Base-by-base conservation (phyloP, 371 early-diverging fungal species). In the Choanephora cucurbitarum region DNA sequence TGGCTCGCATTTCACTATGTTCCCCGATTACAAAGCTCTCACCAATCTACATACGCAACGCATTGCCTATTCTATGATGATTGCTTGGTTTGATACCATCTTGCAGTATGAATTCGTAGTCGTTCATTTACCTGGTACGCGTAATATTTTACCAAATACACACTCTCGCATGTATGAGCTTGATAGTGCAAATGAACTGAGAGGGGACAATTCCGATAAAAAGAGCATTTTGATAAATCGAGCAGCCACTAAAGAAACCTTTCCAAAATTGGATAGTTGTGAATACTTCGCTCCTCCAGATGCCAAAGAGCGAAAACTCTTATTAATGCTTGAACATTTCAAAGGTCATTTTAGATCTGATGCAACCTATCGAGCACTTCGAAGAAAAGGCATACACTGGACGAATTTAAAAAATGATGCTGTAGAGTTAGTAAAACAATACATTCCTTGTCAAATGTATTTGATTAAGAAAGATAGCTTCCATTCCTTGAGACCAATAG, bases 1-100 rank as follows among this genome's bases (percentile, higher is more conserved):
- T 32, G 19, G 19, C 28, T 28, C 28, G 28, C 28, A 28, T 28
- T 28, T 28, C 28, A 28, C 28, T 28, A 28, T 28, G 28, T 28
- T 28, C 28, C 3, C 44, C 44, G 43, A 28, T 7, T 7, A 28
- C 28, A 28, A 28, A 28, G 28, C 28, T 28, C 28, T 63, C 1
- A 42, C 45, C 0, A 59, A 44, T 37, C 31, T 60, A 0, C 49
- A 56, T 22, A 44, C 57, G 4, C 57, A 68, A 43, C 52, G 52
- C 6, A 34, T 52, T 3, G 14, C 49, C 5, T 32, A 44, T 28
- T 5, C 62, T 22, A 59, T 58, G 62, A 18, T 57, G 5, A 42
- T 57, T 0, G 32, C 37, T 9, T 64, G 64, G 64, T 34, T 57
- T n/a, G 64, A 61, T 15, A 52, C 61, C n/a, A 32, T 68, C 14